Percentiles rank a stretch among this genome's conserved stretches.
Evolutionary conservation across 2,329 filamentous ascomycete genomes (phyloP).

Genomic region (Colletotrichum tropicale): DNA sequence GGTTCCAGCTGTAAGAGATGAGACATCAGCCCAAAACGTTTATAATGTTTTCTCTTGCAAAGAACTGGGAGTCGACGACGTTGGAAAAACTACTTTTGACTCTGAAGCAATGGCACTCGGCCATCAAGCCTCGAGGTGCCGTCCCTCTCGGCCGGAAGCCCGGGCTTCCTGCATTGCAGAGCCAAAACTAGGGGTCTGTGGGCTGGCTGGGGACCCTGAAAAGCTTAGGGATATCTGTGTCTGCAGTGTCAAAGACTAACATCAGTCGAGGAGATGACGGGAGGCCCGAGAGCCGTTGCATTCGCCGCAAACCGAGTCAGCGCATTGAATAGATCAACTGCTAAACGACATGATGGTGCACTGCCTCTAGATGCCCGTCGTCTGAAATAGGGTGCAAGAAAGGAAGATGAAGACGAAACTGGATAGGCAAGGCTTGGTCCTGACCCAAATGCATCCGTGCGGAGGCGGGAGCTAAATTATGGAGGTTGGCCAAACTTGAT

Average conservation of each 20-base stretch:
- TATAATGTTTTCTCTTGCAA: neutral
- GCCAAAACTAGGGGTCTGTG: neutral
- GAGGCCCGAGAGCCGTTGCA: neutral
- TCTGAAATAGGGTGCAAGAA: slow-evolving; percentile 11
- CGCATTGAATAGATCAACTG: neutral
- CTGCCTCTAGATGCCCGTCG: neutral
- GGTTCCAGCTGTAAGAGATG: neutral
- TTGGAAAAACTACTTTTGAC: neutral
- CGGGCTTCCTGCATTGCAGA: neutral
- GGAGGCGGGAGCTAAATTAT: slow-evolving; percentile 12
- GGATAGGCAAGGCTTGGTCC: neutral
- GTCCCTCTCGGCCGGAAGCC: neutral
- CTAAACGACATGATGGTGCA: neutral
- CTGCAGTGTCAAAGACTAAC: neutral
- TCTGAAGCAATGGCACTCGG: neutral
- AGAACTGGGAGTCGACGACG: neutral
- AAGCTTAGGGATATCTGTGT: neutral
- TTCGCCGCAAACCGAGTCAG: neutral
- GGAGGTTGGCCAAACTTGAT: neutral
- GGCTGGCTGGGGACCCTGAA: neutral
- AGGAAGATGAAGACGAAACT: neutral
- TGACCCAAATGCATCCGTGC: neutral
- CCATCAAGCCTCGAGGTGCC: neutral
- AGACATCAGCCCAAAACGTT: neutral
- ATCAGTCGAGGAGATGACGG: slow-evolving; percentile 3